These are phyloP conservation scores for Dalbergia oliveri DNA, from an alignment of 306 rosid species.

Conservation along the genomic window DNA sequence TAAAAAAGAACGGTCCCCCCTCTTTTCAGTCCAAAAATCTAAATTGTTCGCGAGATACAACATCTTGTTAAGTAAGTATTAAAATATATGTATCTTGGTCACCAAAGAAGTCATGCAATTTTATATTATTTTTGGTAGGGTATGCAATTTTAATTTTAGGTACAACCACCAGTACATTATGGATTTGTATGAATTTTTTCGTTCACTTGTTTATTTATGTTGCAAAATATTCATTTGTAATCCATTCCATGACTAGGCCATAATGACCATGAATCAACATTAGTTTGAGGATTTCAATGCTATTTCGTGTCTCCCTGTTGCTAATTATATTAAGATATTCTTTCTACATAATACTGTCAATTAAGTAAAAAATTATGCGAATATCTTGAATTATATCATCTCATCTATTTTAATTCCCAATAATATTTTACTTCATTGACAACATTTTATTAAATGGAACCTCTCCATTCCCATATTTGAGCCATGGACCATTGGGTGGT, in stretches of 20 bases:
- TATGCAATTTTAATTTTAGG: constrained; percentile 1
- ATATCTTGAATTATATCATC: neutral
- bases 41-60: neutral
- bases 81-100: neutral
- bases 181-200: neutral
- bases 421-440: neutral
- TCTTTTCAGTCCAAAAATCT: constrained; percentile 1
- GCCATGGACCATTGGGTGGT: neutral
- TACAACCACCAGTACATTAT: neutral
- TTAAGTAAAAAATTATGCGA: neutral
- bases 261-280: no score
- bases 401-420: neutral
- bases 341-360: neutral
- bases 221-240: neutral
- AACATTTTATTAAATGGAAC: neutral
- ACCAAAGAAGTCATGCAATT: neutral
- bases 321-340: neutral
- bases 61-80: constrained; percentile 7
- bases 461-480: neutral
- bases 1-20: neutral
- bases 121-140: constrained; percentile 3
- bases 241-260: no score
- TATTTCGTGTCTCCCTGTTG: neutral
- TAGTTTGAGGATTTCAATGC: constrained; percentile 14
- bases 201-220: neutral